phyloP scores from a whole-genome alignment of 2,329 filamentous ascomycete genomes.

The Lasiodiplodia sp. region DNA sequence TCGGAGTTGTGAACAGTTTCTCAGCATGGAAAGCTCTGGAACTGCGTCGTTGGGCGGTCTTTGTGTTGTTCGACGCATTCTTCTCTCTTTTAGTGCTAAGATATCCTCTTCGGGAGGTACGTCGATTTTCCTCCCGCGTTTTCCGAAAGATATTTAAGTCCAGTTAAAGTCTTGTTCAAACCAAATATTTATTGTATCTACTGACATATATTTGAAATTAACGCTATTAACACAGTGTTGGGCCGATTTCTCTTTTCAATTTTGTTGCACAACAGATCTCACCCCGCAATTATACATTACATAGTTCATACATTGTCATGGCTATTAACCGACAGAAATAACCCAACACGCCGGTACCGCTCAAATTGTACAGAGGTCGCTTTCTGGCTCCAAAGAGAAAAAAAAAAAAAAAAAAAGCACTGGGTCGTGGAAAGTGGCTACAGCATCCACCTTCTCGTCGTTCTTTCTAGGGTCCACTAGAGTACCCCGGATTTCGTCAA shows the following conservation, averaged over 20 bases:
- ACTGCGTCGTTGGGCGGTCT: neutral
- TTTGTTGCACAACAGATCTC: neutral
- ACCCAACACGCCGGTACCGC: neutral
- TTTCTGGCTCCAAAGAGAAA: neutral
- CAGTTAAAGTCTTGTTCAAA: neutral
- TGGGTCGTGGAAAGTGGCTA: neutral
- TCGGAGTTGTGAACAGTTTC: neutral
- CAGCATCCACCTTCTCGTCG: neutral
- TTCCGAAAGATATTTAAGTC: neutral
- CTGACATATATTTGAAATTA: neutral
- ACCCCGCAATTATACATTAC: neutral
- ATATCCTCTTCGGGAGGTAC: neutral
- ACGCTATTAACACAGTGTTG: too few relatives aligned
- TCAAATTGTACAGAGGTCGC: neutral
- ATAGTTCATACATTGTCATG: neutral
- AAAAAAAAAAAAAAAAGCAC: neutral
- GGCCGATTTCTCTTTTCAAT: neutral
- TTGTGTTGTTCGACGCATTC: neutral
- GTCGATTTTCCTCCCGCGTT: neutral
- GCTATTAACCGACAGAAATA: neutral
- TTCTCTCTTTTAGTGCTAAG: neutral
- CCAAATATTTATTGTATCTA: neutral
- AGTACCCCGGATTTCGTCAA: too few relatives aligned
- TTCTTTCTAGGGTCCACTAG: neutral
- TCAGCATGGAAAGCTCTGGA: neutral